phyloP scores from a whole-genome alignment of 1,284 basidiomycete genomes.

The Fomitiporia mediterranea region DNA sequence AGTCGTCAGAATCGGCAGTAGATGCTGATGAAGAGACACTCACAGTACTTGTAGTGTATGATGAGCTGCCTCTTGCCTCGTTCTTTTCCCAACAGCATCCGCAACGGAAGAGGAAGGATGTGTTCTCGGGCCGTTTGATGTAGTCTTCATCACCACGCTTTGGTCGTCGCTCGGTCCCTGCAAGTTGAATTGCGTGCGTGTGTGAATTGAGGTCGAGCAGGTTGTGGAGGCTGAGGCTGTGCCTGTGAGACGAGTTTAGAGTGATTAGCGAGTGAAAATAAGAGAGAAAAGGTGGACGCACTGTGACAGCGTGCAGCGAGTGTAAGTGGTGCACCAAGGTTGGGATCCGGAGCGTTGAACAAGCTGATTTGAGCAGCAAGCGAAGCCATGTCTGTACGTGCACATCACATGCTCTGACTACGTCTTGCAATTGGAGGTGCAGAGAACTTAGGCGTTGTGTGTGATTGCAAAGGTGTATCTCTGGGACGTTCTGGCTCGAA shows the following conservation, averaged over 20 bases:
- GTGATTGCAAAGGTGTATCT: conserved; percentile 17
- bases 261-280: neutral
- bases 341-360: conserved; percentile 12
- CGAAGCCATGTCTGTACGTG: neutral
- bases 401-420: neutral
- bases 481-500: conserved; percentile 58
- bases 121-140: conserved; percentile 76
- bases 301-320: conserved; percentile 14
- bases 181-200: conserved; percentile 38
- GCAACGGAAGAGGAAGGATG: conserved; percentile 75
- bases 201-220: conserved; percentile 38
- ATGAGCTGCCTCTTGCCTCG: conserved; percentile 37
- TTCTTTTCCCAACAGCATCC: conserved; percentile 59
- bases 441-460: neutral
- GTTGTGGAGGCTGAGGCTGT: conserved; percentile 31
- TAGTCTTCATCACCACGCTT: conserved; percentile 77
- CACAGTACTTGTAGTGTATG: conserved; percentile 6
- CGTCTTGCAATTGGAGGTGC: neutral
- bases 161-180: conserved; percentile 52
- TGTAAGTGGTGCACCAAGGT: conserved; percentile 6
- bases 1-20: conserved; percentile 13
- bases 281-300: conserved; percentile 15
- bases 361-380: conserved; percentile 12
- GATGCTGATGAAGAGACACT: conserved; percentile 5
- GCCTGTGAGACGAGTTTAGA: neutral